phyloP scores from a whole-genome alignment of 805 yeast species.

The Saccharomycopsis microspora region DNA sequence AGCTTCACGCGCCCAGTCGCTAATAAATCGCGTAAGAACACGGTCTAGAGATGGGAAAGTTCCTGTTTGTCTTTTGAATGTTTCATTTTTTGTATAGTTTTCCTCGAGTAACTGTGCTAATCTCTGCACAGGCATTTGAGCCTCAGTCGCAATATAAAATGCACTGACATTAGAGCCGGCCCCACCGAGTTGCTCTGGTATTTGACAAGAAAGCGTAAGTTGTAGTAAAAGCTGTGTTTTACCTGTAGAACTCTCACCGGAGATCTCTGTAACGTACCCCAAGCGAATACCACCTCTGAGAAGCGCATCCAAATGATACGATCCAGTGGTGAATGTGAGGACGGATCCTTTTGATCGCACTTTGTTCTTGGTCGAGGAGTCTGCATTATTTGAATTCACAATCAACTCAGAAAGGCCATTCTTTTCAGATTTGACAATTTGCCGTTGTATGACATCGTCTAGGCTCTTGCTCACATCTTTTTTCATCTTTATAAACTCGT shows the following conservation, averaged over 20 bases:
- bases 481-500: conserved; percentile 19
- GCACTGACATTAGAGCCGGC: conserved; percentile 28
- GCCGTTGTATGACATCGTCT: conserved; percentile 3
- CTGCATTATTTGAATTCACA: not conserved
- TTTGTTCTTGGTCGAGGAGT: not conserved
- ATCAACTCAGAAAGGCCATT: not conserved
- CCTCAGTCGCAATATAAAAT: conserved; percentile 76
- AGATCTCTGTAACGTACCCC: conserved; percentile 57
- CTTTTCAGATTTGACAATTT: conserved; percentile 5
- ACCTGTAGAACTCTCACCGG: conserved; percentile 80
- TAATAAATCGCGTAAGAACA: conserved; percentile 5
- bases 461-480: conserved; percentile 17
- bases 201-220: conserved; percentile 46
- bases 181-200: conserved; percentile 37
- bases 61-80: conserved; percentile 18
- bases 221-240: conserved; percentile 75
- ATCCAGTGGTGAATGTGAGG: conserved; percentile 38
- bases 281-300: conserved; percentile 47
- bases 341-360: not conserved
- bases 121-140: conserved; percentile 56
- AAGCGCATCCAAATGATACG: conserved; percentile 33
- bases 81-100: conserved; percentile 22
- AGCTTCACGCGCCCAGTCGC: conserved; percentile 29
- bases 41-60: conserved; percentile 16
- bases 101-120: conserved; percentile 36